These are phyloP conservation scores for Ustilago tritici DNA, from an alignment of 1,284 basidiomycete genomes.

Conservation along the genomic window DNA sequence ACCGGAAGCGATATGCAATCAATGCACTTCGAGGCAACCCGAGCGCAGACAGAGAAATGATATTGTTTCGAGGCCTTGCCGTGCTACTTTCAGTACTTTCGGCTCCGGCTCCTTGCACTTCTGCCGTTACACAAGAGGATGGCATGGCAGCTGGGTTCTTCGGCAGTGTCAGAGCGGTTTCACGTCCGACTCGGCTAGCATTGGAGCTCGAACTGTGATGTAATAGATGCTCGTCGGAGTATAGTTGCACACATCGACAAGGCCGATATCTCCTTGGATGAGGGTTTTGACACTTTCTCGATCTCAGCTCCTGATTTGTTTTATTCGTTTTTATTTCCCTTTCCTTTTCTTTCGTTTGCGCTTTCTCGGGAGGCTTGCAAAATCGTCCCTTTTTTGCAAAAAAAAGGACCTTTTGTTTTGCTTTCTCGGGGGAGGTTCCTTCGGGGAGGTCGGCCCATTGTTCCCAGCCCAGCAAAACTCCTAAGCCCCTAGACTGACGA, in stretches of 20 bases:
- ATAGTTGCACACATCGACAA: not conserved
- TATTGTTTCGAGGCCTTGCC: not conserved
- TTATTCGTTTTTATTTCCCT: not conserved
- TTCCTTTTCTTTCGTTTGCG: not conserved
- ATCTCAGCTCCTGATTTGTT: not conserved
- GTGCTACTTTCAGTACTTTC: not conserved
- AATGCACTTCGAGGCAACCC: not conserved
- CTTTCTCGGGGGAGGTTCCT: not conserved
- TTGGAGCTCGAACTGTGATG: not conserved
- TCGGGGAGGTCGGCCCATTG: not conserved
- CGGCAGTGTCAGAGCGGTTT: too few relatives aligned
- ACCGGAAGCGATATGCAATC: not conserved
- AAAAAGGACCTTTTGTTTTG: not conserved
- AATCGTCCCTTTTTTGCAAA: not conserved
- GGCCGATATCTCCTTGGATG: not conserved
- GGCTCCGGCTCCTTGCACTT: not conserved
- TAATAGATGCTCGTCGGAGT: not conserved
- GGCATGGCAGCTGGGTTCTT: not conserved
- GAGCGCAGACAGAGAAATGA: not conserved
- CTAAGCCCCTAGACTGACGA: not conserved
- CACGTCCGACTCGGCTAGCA: not conserved
- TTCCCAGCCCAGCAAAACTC: not conserved
- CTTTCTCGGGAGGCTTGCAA: not conserved
- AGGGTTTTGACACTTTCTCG: constrained; percentile 4
- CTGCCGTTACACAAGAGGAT: not conserved